phyloP scores from a whole-genome alignment of 345 rosid genomes.

The Erysimum cheiranthoides region DNA sequence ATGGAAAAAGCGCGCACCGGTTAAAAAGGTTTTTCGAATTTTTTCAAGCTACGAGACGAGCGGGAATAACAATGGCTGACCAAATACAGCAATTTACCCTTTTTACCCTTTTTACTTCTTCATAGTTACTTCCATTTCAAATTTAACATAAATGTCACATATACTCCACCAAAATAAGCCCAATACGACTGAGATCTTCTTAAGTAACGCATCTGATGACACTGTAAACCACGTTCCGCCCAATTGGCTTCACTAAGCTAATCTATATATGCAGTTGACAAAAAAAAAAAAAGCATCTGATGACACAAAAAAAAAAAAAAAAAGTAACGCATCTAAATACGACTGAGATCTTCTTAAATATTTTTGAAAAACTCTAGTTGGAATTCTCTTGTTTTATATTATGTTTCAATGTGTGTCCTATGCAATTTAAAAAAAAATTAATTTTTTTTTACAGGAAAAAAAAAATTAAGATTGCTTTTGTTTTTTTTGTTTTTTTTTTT shows the following conservation, averaged over 20 bases:
- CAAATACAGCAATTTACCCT: background rate
- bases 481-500: no score
- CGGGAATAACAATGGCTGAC: conserved; percentile 43
- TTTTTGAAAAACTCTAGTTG: background rate
- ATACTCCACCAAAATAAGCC: background rate
- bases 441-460: no score
- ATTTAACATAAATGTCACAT: background rate
- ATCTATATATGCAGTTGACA: no score
- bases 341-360: background rate
- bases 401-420: background rate
- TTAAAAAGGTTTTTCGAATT: background rate
- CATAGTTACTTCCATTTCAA: background rate
- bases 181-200: background rate
- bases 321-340: background rate
- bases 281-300: no score
- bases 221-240: no score
- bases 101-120: background rate
- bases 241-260: no score
- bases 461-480: no score
- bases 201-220: no score
- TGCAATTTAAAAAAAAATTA: no score
- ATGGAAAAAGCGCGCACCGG: conserved; percentile 27
- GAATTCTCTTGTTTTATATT: background rate
- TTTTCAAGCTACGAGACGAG: conserved; percentile 42
- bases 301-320: no score